Base-by-base conservation (phyloP, 2,329 filamentous ascomycete genomes). In the Pseudohalonectria lignicola region DNA sequence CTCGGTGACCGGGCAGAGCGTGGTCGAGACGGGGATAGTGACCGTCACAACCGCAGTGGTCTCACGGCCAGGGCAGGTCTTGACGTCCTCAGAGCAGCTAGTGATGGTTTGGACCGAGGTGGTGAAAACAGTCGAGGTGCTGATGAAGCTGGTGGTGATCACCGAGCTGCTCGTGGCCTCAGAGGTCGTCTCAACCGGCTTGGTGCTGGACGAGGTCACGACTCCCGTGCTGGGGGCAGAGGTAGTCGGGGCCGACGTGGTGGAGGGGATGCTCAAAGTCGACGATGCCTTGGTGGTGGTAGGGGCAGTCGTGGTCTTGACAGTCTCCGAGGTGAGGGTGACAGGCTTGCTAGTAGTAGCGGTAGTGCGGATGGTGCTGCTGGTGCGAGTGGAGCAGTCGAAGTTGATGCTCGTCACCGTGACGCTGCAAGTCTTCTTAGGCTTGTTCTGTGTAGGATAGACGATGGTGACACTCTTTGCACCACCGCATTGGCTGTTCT, bases 401-500 rank as follows among this genome's bases (percentile, higher is more conserved):
- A 90, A 93, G 49, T 67, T 71, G 50, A 93, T 76, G 55, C 69
- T 71, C 63, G 84, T 81, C 50, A 92, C 74, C 50, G 79, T 77
- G 50, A 94, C 71, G 49, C 72, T 70, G 67, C 85, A 92, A 50
- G 61, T 63, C 35, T 69, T 61, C 56, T 76, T 69, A 42, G 65
- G 55, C 53, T 71, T 68, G 45, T 69, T 58, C 45, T 74, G 63
- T 7, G 23, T 26, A 46, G 74, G 71, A 60, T 69, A 76, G 56
- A 78, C 62, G 56, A 95, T 79, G 39, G 74, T 78, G 44, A 95
- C 86, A 41, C 76, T 79, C 56, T 73, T 86, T 47, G 90, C 88
- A 61, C 88, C 88, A 74, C 87, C 90, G 58, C 90, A 96, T 71
- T 95, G 86, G 43, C 67, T 76, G 74, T 95, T 95, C 62, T 76